Evolutionary conservation across 257 asterid genomes (phyloP).

Genomic region (Fraxinus anomala): DNA sequence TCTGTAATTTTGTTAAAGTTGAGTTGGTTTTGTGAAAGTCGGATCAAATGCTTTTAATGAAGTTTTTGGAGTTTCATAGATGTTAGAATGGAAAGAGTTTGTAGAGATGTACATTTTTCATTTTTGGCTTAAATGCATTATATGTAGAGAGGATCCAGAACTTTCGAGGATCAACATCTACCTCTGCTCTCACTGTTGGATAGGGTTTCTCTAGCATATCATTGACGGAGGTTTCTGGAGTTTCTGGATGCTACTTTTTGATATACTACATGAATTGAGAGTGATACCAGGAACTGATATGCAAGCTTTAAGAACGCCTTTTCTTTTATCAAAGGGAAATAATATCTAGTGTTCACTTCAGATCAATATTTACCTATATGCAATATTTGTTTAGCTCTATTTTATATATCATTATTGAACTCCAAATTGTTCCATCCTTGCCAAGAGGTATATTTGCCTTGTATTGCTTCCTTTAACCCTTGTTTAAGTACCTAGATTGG

Average conservation of each 20-base stretch:
- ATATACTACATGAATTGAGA: not conserved
- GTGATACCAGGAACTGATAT: not conserved
- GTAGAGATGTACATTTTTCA: not conserved
- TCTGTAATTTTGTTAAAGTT: not conserved
- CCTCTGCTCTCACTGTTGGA: not conserved
- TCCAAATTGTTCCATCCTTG: not conserved
- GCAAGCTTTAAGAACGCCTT: not conserved
- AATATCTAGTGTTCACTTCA: not conserved
- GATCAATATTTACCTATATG: not conserved
- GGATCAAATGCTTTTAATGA: not conserved
- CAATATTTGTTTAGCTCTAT: not conserved
- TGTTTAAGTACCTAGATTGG: not conserved
- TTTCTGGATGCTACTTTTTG: not conserved
- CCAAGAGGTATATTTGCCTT: not conserved
- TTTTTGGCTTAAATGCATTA: not conserved
- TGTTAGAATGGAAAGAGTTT: not conserved
- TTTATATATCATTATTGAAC: not conserved
- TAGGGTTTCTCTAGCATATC: not conserved
- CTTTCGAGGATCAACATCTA: not conserved
- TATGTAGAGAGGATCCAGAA: not conserved
- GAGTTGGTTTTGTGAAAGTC: not conserved
- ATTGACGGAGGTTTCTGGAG: not conserved
- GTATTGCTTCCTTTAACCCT: not conserved
- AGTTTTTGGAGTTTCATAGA: constrained; percentile 3
- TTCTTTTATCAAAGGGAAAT: not conserved